Evolutionary conservation across 73 alveolate species (phyloP).

Genomic region (Symbiodinium natans): DNA sequence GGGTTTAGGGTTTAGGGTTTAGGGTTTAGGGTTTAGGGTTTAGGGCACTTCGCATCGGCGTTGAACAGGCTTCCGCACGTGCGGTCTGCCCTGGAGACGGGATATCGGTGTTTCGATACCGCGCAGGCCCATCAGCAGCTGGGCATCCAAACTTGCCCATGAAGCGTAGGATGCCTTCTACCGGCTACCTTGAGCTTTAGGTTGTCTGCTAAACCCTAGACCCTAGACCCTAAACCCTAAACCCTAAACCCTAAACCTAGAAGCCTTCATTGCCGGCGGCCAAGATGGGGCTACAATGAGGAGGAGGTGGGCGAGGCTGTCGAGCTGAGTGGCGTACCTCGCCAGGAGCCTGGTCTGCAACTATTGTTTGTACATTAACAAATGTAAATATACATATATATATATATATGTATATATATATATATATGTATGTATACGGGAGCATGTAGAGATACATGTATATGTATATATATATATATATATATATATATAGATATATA

Average conservation of each 20-base stretch:
- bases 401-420: no score
- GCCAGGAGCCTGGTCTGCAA: slow-evolving; percentile 7
- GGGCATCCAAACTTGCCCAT: not conserved
- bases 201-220: no score
- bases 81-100: not conserved
- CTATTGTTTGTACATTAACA: not conserved
- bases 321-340: not conserved
- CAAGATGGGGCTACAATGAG: slow-evolving; percentile 74
- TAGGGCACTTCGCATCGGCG: no score
- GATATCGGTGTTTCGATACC: slow-evolving; percentile 64
- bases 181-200: not conserved
- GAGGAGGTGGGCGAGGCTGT: slow-evolving; percentile 77
- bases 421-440: no score
- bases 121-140: slow-evolving; percentile 79
- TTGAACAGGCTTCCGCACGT: slow-evolving; percentile 41
- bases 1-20: not conserved
- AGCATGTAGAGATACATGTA: no score
- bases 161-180: not conserved
- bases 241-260: not conserved
- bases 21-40: not conserved
- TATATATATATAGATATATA: no score
- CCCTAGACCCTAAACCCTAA: no score
- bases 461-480: no score
- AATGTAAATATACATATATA: no score
- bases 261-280: not conserved